These are phyloP conservation scores for Fusarium nematophilum DNA, from an alignment of 2,329 filamentous ascomycete species.

Conservation along the genomic window DNA sequence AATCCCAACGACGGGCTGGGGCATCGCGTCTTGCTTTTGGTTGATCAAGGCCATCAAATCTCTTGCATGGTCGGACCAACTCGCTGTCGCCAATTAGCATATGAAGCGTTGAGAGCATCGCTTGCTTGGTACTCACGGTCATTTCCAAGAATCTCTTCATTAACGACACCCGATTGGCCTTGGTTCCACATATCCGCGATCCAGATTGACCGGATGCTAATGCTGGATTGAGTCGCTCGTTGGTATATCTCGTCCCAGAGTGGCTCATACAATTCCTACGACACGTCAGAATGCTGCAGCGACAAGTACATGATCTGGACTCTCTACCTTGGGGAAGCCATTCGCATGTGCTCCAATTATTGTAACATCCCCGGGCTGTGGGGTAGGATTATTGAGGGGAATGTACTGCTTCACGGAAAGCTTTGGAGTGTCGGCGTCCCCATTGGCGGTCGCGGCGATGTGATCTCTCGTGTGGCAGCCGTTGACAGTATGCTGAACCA, in stretches of 20 bases:
- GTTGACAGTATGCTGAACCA: background rate
- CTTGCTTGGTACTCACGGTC: background rate
- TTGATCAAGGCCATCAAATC: conserved; percentile 17
- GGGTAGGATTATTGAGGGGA: background rate
- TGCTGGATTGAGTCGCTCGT: background rate
- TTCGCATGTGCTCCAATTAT: conserved; percentile 9
- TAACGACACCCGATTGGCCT: background rate
- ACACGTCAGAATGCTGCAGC: background rate
- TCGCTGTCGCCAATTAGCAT: background rate
- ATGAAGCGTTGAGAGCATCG: no score
- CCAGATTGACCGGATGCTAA: conserved; percentile 5
- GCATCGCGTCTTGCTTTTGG: conserved; percentile 9
- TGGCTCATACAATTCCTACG: conserved; percentile 7
- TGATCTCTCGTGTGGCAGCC: conserved; percentile 3
- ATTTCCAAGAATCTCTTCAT: conserved; percentile 1
- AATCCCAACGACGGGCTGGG: conserved; percentile 13
- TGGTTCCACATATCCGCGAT: conserved; percentile 5
- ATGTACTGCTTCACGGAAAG: conserved; percentile 10
- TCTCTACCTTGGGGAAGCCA: conserved; percentile 8
- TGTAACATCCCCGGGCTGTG: background rate
- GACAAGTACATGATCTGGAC: no score
- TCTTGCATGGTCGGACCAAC: conserved; percentile 6
- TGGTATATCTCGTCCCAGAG: conserved; percentile 1
- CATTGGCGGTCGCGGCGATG: background rate
- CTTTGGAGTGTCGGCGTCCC: background rate